Percentiles rank a stretch among this genome's conserved stretches.
phyloP scores from a whole-genome alignment of 2,329 filamentous ascomycete genomes.

The Metarhizium brunneum region DNA sequence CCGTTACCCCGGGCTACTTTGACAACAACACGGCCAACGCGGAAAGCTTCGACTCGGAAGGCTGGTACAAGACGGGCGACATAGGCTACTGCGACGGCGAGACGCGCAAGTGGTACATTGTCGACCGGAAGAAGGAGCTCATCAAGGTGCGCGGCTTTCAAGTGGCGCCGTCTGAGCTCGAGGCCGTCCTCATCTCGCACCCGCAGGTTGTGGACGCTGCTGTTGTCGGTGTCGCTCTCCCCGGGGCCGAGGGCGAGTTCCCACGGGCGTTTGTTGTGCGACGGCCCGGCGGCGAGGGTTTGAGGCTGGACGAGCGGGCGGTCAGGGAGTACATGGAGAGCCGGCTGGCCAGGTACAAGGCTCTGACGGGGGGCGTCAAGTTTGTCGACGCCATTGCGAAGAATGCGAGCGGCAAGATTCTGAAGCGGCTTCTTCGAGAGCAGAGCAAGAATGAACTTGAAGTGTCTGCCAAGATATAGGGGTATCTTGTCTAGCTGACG shows the following conservation, averaged over 20 bases:
- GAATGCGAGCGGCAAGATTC: constrained; percentile 45
- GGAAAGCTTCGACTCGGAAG: constrained; percentile 41
- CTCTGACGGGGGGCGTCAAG: constrained; percentile 57
- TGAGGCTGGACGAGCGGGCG: constrained; percentile 15
- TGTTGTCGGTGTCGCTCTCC: constrained; percentile 45
- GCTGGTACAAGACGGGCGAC: constrained; percentile 75
- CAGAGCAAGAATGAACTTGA: neutral
- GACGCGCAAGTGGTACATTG: constrained; percentile 63
- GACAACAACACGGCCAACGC: constrained; percentile 54
- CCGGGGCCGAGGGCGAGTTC: constrained; percentile 31
- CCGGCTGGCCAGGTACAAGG: constrained; percentile 46
- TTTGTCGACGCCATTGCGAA: constrained; percentile 61
- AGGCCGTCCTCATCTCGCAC: constrained; percentile 31
- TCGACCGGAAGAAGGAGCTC: constrained; percentile 68
- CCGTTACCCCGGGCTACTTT: constrained; percentile 63
- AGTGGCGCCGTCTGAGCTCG: constrained; percentile 58
- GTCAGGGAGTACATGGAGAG: constrained; percentile 16
- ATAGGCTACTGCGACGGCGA: constrained; percentile 56
- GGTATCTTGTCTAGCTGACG: too few species aligned
- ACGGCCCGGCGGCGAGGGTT: constrained; percentile 12
- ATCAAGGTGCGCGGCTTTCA: constrained; percentile 52
- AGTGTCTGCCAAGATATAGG: too few species aligned
- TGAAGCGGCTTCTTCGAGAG: constrained; percentile 28
- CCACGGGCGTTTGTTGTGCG: constrained; percentile 34
- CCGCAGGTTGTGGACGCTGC: constrained; percentile 45